Evolutionary conservation across 371 early-diverging fungal species (phyloP), one percentile per base, ranked within the genome.

Genomic region (Rhizopus microsporus): DNA sequence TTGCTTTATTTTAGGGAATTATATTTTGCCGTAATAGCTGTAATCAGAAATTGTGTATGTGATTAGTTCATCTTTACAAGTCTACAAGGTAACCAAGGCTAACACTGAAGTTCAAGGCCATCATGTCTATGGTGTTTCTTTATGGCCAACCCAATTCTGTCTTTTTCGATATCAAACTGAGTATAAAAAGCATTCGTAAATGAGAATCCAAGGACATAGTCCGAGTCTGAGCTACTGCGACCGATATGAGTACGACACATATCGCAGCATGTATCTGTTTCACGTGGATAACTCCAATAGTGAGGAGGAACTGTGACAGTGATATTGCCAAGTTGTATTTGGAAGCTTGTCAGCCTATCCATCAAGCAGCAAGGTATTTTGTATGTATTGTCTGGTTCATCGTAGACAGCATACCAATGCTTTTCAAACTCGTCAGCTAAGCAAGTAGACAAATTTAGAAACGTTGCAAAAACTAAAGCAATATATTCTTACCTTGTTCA

Each of bases 181-280:
- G 74, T 65, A 54, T 78, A 78, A 58, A 78, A 78, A 7, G 79
- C 74, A 47, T 78, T 74, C 35, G 76, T 75, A 45, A 78, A 75
- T 0, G 76, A 45, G 29, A 63, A 65, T 32, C 79, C 79, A 42
- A 78, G 68, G 46, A 67, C 55, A 59, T 72, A 78, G 50, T 78
- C 75, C 33, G 60, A 64, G 6, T 65, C 65, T 37, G 79, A 78
- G 6, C 47, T 59, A 59, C 79, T 74, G 15, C 60, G 59, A 29
- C 70, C 65, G 38, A 78, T 69, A 59, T 62, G 69, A 30, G 74
- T 70, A 33, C 57, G 70, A 53, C 79, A 78, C 61, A 74, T 66
- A 45, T 73, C 70, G 40, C 66, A 65, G 58, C 79, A 78, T 31
- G 67, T 70, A 34, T 63, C 62, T 7, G 63, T 65, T 16, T 71